phyloP scores from a whole-genome alignment of 2,329 filamentous ascomycete species.

The Verticillium dahliae region DNA sequence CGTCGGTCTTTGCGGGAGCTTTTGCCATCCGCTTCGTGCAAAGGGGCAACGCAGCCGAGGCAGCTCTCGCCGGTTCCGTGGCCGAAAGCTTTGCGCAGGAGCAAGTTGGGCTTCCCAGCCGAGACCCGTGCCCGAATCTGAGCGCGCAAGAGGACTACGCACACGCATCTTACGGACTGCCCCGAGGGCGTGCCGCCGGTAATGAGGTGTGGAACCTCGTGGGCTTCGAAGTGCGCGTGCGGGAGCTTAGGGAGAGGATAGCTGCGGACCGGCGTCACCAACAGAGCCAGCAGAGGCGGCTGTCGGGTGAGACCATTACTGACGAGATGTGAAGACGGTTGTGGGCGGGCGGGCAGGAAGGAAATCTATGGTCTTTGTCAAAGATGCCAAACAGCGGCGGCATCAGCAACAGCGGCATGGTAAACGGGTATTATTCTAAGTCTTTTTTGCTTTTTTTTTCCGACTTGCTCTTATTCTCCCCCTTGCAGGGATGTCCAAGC shows the following conservation, averaged over 20 bases:
- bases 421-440: background rate
- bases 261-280: background rate
- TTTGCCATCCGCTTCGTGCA: background rate
- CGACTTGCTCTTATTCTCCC: background rate
- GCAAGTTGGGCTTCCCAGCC: conserved; percentile 2
- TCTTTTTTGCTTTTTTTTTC: background rate
- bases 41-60: conserved; percentile 1
- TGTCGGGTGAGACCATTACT: background rate
- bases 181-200: background rate
- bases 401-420: background rate
- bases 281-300: background rate
- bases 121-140: background rate
- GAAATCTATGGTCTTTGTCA: background rate
- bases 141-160: background rate
- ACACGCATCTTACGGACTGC: background rate
- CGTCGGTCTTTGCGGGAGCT: conserved; percentile 4
- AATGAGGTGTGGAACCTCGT: conserved; percentile 5
- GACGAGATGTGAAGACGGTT: background rate
- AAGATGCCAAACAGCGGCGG: background rate
- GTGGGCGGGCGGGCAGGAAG: background rate
- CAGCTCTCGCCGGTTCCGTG: conserved; percentile 4
- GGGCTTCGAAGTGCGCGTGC: conserved; percentile 2
- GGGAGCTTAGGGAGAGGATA: background rate
- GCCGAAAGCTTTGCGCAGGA: conserved; percentile 7
- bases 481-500: no score